Evolutionary conservation across 257 asterid species (phyloP).

Genomic region (Eustoma russellianum): DNA sequence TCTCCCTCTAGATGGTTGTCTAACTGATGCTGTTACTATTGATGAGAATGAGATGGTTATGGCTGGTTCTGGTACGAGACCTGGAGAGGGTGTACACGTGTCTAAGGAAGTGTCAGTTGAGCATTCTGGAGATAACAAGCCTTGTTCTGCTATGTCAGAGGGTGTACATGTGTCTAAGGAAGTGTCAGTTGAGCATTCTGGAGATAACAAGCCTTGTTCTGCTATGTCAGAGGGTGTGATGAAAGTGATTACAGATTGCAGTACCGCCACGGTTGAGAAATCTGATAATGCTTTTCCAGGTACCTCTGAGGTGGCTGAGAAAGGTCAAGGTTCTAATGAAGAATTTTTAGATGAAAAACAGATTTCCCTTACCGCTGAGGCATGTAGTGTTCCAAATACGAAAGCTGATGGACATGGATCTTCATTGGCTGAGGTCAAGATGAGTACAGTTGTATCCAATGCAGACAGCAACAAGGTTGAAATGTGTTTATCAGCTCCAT

Average conservation of each 20-base stretch:
- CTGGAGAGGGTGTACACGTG: slow-evolving; percentile 23
- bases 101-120: slow-evolving; percentile 16
- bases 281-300: slow-evolving; percentile 13
- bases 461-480: slow-evolving; percentile 20
- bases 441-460: slow-evolving; percentile 7
- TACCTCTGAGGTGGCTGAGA: slow-evolving; percentile 15
- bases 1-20: too few species aligned
- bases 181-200: slow-evolving; percentile 14
- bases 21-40: slow-evolving; percentile 5
- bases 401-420: slow-evolving; percentile 13
- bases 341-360: slow-evolving; percentile 21
- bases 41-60: slow-evolving; percentile 23
- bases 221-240: slow-evolving; percentile 26
- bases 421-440: slow-evolving; percentile 15
- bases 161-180: slow-evolving; percentile 19
- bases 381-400: slow-evolving; percentile 17
- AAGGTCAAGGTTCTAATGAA: slow-evolving; percentile 18
- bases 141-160: slow-evolving; percentile 23
- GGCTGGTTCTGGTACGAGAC: slow-evolving; percentile 22
- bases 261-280: slow-evolving; percentile 23
- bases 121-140: slow-evolving; percentile 20
- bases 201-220: slow-evolving; percentile 20
- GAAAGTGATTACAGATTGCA: slow-evolving; percentile 16
- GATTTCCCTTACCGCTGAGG: slow-evolving; percentile 9
- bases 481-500: slow-evolving; percentile 14